Evolutionary conservation across 108 stramenopile species (phyloP), one percentile per base, ranked within the genome.

Genomic region (Stephanodiscus minutulus): DNA sequence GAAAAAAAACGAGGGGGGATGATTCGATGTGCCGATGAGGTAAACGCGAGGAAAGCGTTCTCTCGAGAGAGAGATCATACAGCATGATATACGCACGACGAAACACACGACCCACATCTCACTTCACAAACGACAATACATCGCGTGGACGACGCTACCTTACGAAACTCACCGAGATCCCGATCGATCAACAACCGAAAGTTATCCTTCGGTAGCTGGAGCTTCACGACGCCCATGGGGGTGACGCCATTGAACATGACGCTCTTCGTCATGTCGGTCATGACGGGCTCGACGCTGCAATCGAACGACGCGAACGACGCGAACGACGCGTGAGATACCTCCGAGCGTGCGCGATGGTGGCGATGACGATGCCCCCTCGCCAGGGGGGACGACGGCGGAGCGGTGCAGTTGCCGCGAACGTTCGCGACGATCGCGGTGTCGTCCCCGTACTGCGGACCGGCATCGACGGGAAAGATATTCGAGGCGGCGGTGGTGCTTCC

Each of bases 121-220:
- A 22, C 20, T 35, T 21, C 18, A 12, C 21, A 18, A 0, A 21
- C 12, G 2, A 20, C 15, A 46, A 22, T 27, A 59, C n/a, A 57
- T 44, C 43, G 15, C 43, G 20, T 43, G 21, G n/a, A n/a, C n/a
- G n/a, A n/a, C n/a, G n/a, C n/a, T n/a, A n/a, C n/a, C n/a, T n/a
- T n/a, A 64, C 13, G 15, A 4, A 5, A 68, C 70, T 72, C 61
- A 72, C 70, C 70, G 8, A 77, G 76, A 73, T 65, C 76, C n/a
- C 64, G 52, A 41, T 77, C 72, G 27, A 64, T 77, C 41, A 70
- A 44, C 72, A 77, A 58, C 28, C 76, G 48, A 20, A 77, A 72
- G 27, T 73, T 72, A 47, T 77, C 76, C 27, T 73, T 77, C 35
- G 76, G 76, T n/a, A 77, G 37, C 41, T 77, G 76, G 18, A 77